Base-by-base conservation (phyloP, 352 stramenopile genomes). In the Pythium monospermum region DNA sequence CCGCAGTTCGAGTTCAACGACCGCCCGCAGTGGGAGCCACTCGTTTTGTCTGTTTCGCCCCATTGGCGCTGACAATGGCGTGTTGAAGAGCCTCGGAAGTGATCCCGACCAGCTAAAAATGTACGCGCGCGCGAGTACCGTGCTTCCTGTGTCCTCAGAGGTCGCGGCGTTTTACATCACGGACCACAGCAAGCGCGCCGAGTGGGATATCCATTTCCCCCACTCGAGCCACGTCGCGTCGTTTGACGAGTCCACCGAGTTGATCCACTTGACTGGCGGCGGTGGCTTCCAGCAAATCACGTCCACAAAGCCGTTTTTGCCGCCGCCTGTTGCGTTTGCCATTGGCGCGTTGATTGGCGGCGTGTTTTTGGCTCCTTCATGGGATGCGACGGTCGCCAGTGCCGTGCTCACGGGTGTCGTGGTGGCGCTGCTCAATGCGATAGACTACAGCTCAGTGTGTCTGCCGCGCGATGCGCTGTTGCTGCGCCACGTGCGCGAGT, bases 181-280 rank as follows among this genome's bases (percentile, higher is more conserved):
- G 2, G 82, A 92, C 44, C 74, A 90, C 46, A 61, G 60, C 5
- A 81, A 80, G 55, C 78, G 82, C 13, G 64, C 71, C n/a, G 78
- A 90, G 15, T 92, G 82, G 82, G 82, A 92, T 44, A 40, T 84
- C 7, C 76, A 90, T 33, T 92, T 92, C 42, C 79, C 78, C 0
- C 47, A 54, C 4, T 85, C 78, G 7, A 56, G 53, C 3, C 76
- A 87, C 36, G 65, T 92, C 4, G 82, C 82, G 1, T 80, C 67
- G 2, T 92, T 85, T 50, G 82, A 88, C 37, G 82, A 89, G 22
- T 69, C 71, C 10, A 92, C 82, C 26, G 75, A 88, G 27, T 59
- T 92, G 11, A 69, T 92, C 43, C 69, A 92, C 45, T 53, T 92
- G 25, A n/a, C n/a, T n/a, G n/a, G n/a, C n/a, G 77, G 64, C 5